Percentiles rank a stretch among this genome's conserved stretches.
phyloP scores from a whole-genome alignment of 2,329 filamentous ascomycete species.

The Graphilbum fragrans region DNA sequence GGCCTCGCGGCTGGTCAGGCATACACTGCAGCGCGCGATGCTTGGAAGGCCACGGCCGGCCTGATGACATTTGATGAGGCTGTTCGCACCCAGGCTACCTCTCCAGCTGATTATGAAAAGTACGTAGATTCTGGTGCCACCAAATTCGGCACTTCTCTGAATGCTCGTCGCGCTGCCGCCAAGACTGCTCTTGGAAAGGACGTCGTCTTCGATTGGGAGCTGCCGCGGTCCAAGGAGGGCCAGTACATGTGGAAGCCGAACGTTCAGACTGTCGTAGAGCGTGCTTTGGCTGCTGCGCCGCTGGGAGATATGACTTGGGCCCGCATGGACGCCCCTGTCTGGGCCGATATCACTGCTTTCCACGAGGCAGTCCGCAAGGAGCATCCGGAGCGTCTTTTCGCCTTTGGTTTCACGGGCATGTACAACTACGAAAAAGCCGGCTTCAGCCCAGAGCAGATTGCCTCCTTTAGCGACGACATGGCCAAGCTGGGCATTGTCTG shows the following conservation, averaged over 20 bases:
- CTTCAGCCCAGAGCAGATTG: slow-evolving; percentile 18
- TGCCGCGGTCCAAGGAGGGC: slow-evolving; percentile 6
- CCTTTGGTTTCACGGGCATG: slow-evolving; percentile 24
- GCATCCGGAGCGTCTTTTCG: slow-evolving; percentile 22
- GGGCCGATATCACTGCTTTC: slow-evolving; percentile 23
- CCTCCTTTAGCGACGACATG: slow-evolving; percentile 19
- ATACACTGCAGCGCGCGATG: slow-evolving; percentile 12
- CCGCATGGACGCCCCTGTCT: slow-evolving; percentile 14
- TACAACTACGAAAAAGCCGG: slow-evolving; percentile 23
- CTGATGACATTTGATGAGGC: slow-evolving; percentile 7
- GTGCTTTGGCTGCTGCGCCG: slow-evolving; percentile 5
- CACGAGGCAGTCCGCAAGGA: slow-evolving; percentile 21
- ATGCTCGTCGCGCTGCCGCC: background rate
- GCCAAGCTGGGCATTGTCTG: slow-evolving; percentile 24
- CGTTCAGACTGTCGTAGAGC: slow-evolving; percentile 9
- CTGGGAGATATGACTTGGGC: slow-evolving; percentile 8
- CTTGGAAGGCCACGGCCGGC: slow-evolving; percentile 4
- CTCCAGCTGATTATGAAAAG: background rate
- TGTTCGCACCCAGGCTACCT: background rate
- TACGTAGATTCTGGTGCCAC: background rate
- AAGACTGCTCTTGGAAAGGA: slow-evolving; percentile 1
- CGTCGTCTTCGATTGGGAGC: slow-evolving; percentile 10
- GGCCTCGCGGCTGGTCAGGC: slow-evolving; percentile 15
- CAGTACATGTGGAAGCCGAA: slow-evolving; percentile 9
- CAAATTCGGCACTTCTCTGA: background rate